Evolutionary conservation across 768 basidiomycete genomes (phyloP).

Genomic region (Boletus pseudopeckii): DNA sequence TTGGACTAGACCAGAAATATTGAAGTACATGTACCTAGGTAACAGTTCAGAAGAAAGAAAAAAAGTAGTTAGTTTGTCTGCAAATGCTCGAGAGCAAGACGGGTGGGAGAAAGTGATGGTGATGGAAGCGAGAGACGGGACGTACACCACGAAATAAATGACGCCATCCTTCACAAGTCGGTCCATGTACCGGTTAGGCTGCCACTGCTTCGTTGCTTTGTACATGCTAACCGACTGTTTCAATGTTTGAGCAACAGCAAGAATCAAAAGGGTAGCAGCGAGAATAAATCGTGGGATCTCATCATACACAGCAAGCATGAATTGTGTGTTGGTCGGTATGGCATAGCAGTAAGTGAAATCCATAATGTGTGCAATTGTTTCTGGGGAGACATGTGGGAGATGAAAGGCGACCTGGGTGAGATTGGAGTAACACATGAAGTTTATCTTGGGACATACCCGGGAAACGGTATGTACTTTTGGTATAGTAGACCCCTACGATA

Average conservation of each 20-base stretch:
- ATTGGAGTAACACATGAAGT: no score
- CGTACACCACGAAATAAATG: constrained; percentile 8
- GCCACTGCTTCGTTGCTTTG: constrained; percentile 4
- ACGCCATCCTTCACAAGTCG: background rate
- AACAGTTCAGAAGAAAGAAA: no score
- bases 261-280: background rate
- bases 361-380: background rate
- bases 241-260: background rate
- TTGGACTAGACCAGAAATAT: background rate
- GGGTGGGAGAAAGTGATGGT: no score
- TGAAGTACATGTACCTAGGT: background rate
- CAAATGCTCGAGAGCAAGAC: background rate
- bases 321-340: no score
- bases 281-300: background rate
- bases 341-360: background rate
- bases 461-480: no score
- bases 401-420: no score
- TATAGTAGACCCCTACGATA: no score
- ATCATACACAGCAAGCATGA: background rate
- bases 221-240: background rate
- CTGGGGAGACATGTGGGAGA: background rate
- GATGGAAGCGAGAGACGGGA: background rate
- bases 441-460: no score
- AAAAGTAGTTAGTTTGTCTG: background rate
- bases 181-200: constrained; percentile 3